Percentiles rank a stretch among this genome's conserved stretches.
These are phyloP conservation scores for Microbotryum saponariae DNA, from an alignment of 1,284 basidiomycete species.

Conservation along the genomic window DNA sequence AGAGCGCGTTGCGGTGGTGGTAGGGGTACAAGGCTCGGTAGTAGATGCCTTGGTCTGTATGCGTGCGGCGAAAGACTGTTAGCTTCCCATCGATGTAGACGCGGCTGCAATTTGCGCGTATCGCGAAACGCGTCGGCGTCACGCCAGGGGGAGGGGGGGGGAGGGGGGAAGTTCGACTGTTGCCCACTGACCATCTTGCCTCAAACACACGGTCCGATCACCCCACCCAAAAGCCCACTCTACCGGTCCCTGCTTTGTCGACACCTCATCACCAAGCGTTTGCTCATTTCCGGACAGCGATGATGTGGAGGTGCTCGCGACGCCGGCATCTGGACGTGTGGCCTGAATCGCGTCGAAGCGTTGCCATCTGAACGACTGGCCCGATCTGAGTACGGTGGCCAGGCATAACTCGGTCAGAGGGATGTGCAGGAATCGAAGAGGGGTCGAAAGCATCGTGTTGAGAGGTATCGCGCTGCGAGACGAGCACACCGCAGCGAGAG, in stretches of 20 bases:
- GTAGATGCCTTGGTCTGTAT: conserved; percentile 27
- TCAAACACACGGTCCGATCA: conserved; percentile 35
- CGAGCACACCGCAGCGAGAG: background rate
- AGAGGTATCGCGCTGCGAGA: too few species aligned
- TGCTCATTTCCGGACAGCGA: background rate
- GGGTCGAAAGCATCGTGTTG: conserved; percentile 25
- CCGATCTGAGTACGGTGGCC: conserved; percentile 29
- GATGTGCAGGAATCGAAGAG: conserved; percentile 33
- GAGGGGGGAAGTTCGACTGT: background rate
- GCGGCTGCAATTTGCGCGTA: background rate
- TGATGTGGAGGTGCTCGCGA: background rate
- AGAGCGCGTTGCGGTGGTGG: conserved; percentile 38
- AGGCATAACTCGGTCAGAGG: conserved; percentile 32
- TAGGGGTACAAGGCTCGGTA: conserved; percentile 31
- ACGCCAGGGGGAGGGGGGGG: too few species aligned
- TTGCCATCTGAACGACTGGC: conserved; percentile 37
- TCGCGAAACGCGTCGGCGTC: background rate
- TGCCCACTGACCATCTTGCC: conserved; percentile 35
- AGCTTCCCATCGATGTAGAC: too few species aligned
- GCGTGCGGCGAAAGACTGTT: background rate
- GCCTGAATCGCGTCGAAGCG: conserved; percentile 5
- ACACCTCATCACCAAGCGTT: background rate
- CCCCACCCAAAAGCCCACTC: conserved; percentile 34
- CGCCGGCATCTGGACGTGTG: conserved; percentile 1
- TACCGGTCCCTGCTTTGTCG: background rate